Conservation (phyloP, 1,284 basidiomycete species). For the Moniliophthora roreri region DNA sequence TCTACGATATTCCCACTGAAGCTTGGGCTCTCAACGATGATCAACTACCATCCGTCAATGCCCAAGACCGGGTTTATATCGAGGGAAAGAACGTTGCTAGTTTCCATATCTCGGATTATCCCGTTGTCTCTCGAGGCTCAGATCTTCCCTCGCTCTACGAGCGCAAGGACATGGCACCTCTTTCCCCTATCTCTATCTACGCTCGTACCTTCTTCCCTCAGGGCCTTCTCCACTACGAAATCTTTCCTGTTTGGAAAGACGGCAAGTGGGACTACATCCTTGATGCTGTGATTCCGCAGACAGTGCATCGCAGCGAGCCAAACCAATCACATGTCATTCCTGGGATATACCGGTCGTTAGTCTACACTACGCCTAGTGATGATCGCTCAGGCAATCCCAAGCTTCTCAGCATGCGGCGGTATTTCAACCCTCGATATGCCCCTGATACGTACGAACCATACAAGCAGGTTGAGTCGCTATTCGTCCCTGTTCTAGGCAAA, state of each 20-base stretch:
- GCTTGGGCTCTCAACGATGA: constrained; percentile 14
- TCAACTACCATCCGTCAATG: neutral
- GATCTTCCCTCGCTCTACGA: constrained; percentile 27
- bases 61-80: constrained; percentile 10
- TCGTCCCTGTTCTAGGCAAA: constrained; percentile 14
- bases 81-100: constrained; percentile 30
- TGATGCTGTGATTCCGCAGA: constrained; percentile 26
- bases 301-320: constrained; percentile 27
- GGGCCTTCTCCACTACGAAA: constrained; percentile 8
- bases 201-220: constrained; percentile 31
- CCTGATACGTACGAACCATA: constrained; percentile 7
- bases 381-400: constrained; percentile 34
- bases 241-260: neutral
- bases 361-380: constrained; percentile 38
- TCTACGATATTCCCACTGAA: constrained; percentile 30
- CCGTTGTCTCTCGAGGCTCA: constrained; percentile 34
- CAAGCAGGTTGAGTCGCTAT: neutral
- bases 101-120: constrained; percentile 54
- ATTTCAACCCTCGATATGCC: constrained; percentile 30
- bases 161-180: constrained; percentile 28
- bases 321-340: constrained; percentile 39
- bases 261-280: constrained; percentile 28
- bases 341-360: constrained; percentile 47
- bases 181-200: constrained; percentile 54
- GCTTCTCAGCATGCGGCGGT: constrained; percentile 34